Percentiles rank a stretch among this genome's conserved stretches.
phyloP scores from a whole-genome alignment of 2,329 filamentous ascomycete species.

The Fusarium robinianum region DNA sequence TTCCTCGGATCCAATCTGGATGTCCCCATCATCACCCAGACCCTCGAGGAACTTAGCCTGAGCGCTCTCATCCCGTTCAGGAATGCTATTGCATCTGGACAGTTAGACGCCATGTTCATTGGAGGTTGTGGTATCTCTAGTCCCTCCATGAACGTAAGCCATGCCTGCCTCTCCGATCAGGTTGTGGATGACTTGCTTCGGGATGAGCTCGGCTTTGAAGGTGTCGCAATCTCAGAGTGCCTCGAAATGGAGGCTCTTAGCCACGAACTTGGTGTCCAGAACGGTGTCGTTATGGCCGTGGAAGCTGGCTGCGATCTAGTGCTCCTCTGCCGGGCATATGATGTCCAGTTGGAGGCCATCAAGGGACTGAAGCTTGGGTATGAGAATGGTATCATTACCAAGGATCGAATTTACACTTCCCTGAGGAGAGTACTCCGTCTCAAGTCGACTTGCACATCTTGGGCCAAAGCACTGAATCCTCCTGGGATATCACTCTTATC shows the following conservation, averaged over 20 bases:
- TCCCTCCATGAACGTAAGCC: conserved; percentile 90
- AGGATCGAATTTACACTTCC: conserved; percentile 78
- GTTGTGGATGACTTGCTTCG: conserved; percentile 88
- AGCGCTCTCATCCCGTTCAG: conserved; percentile 90
- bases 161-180: conserved; percentile 90
- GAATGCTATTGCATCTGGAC: conserved; percentile 82
- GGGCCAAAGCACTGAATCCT: conserved; percentile 89
- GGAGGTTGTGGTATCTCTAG: conserved; percentile 93
- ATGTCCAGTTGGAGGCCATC: conserved; percentile 89
- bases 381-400: conserved; percentile 87
- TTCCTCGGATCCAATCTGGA: conserved; percentile 90
- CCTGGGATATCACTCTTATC: conserved; percentile 77
- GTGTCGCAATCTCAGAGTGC: conserved; percentile 93
- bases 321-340: conserved; percentile 83
- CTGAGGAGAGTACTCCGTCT: conserved; percentile 76
- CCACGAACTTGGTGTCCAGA: conserved; percentile 95
- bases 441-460: conserved; percentile 85
- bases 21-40: conserved; percentile 94
- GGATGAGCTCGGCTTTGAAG: conserved; percentile 86
- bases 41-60: conserved; percentile 87
- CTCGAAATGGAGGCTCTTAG: conserved; percentile 96
- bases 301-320: conserved; percentile 95
- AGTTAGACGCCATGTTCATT: conserved; percentile 91
- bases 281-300: conserved; percentile 95
- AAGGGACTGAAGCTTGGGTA: conserved; percentile 86